Evolutionary conservation across 2,329 filamentous ascomycete species (phyloP), one percentile per base, ranked within the genome.

Genomic region (Verticillium isaacii): DNA sequence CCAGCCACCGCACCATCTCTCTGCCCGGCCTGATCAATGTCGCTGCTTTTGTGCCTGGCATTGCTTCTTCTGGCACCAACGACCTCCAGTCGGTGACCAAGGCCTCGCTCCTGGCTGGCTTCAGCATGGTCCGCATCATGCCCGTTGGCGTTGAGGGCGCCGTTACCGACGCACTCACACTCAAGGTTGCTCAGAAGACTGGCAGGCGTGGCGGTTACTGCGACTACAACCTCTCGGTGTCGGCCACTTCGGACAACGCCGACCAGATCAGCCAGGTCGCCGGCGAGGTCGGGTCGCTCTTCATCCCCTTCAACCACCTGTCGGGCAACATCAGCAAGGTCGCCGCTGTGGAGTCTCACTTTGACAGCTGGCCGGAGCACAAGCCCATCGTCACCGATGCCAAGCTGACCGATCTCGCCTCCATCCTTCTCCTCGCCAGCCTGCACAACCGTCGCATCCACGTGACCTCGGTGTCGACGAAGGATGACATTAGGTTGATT

Each of bases 281-380:
- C 19, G 81, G 84, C 57, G 89, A 93, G 67, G 90, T 93, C 61
- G 91, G 90, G 32, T 92, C 90, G 23, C 81, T 93, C 54, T 93
- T 92, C 78, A 90, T 93, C 65, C 90, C 90, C 15, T 93, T 93
- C 81, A 92, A 93, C 75, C 85, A 91, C 73, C 79, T 93, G 32
- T 90, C 89, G 63, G 90, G 89, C 68, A 93, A 93, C 74, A 92
- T 93, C 74, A 92, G 87, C 82, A 92, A 92, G 79, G 90, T 93
- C 56, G 89, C 90, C 23, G 87, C 90, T 11, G 89, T 93, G 64
- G 91, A 89, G 60, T 85, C 88, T 63, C 90, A 93, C 78, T 93
- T 93, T 70, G 88, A 88, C 64, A 83, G 87, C 29, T 93, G 90
- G 90, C 90, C 90, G 39, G 79, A 81, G 4, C 88, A 86, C 79